phyloP scores from a whole-genome alignment of 139 green algal genomes.

The Chlorella sp. region DNA sequence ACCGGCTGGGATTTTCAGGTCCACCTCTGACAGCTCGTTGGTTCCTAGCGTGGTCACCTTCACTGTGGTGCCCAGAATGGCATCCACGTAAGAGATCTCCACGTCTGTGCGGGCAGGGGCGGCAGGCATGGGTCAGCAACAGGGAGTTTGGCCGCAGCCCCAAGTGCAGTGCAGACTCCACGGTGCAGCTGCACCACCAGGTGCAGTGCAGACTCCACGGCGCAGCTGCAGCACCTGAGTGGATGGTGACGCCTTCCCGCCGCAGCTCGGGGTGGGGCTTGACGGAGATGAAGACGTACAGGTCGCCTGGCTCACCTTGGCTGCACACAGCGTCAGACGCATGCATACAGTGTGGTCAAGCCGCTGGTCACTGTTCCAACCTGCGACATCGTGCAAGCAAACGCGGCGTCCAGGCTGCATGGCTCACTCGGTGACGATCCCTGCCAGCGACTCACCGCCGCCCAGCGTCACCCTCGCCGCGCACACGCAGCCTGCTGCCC shows the following conservation, averaged over 20 bases:
- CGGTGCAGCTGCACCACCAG: too few species aligned
- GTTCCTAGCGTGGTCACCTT: slow-evolving; percentile 81
- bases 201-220: too few species aligned
- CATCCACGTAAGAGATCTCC: slow-evolving; percentile 83
- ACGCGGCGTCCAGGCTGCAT: not conserved
- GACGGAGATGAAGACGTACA: slow-evolving; percentile 96
- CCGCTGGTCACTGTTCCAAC: too few species aligned
- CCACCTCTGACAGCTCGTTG: slow-evolving; percentile 91
- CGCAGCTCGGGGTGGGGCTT: slow-evolving; percentile 86
- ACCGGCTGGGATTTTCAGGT: slow-evolving; percentile 93
- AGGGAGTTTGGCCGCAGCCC: too few species aligned
- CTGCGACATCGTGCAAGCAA: too few species aligned
- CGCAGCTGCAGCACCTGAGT: slow-evolving; percentile 53
- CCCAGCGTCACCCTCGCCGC: slow-evolving; percentile 81
- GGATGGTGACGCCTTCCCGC: slow-evolving; percentile 92
- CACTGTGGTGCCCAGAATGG: slow-evolving; percentile 93
- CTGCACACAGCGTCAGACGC: slow-evolving; percentile 11
- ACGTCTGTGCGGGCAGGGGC: slow-evolving; percentile 37
- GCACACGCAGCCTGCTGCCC: slow-evolving; percentile 90
- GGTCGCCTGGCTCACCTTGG: slow-evolving; percentile 87
- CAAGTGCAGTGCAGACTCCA: too few species aligned
- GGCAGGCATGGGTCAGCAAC: not conserved
- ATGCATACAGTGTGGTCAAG: too few species aligned
- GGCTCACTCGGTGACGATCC: not conserved
- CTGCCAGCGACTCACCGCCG: slow-evolving; percentile 23